A percentile compares a stretch with the other conserved stretches of the same genome.
These are phyloP conservation scores for Mycena albidolilacea DNA, from an alignment of 768 basidiomycete species.

Conservation along the genomic window DNA sequence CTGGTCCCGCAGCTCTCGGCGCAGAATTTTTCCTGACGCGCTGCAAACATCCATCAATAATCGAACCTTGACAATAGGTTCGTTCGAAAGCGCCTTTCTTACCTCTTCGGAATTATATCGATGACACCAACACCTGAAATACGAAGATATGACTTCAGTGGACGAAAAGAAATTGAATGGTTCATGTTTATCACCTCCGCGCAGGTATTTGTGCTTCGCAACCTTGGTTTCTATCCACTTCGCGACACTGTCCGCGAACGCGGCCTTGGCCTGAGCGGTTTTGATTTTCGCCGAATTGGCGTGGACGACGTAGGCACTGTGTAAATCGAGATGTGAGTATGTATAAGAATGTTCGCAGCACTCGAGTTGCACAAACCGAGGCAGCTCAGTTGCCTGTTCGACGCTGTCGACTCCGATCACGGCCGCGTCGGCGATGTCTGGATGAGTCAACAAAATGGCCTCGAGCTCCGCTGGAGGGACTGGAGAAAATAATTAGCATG, in stretches of 20 bases:
- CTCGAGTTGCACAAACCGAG: neutral
- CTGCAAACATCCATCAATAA: neutral
- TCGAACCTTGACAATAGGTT: neutral
- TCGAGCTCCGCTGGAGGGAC: conserved; percentile 84
- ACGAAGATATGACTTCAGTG: neutral
- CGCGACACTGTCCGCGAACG: conserved; percentile 60
- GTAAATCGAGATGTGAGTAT: neutral
- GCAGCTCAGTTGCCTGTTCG: conserved; percentile 69
- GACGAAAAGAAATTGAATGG: neutral
- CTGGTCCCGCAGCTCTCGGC: conserved; percentile 69
- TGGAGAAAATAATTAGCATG: conserved; percentile 4
- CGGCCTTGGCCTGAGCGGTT: conserved; percentile 43
- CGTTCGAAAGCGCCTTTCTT: neutral
- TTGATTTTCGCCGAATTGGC: conserved; percentile 41
- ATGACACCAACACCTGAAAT: conserved; percentile 66
- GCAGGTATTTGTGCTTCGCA: conserved; percentile 71
- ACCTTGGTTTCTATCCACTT: conserved; percentile 70
- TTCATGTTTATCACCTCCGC: conserved; percentile 60
- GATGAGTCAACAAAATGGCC: conserved; percentile 69
- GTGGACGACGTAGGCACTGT: conserved; percentile 66
- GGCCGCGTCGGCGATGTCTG: conserved; percentile 73
- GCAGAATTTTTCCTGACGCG: conserved; percentile 72
- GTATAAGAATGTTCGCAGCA: neutral
- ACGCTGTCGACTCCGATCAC: conserved; percentile 74
- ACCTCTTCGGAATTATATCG: conserved; percentile 69